These are phyloP conservation scores for Verticillium nubilum DNA, from an alignment of 2,329 filamentous ascomycete genomes.

Conservation along the genomic window DNA sequence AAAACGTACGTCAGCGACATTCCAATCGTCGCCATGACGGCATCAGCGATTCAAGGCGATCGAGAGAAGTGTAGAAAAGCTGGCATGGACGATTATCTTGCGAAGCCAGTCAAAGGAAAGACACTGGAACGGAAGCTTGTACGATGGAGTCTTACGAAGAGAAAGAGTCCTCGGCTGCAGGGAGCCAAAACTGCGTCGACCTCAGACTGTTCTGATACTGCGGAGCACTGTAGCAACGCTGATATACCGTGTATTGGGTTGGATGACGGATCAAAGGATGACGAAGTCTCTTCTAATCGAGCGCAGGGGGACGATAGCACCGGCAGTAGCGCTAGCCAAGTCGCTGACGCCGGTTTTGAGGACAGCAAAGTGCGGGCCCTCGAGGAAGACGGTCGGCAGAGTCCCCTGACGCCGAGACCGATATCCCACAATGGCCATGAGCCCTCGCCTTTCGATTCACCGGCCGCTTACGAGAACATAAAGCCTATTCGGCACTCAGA, in stretches of 20 bases:
- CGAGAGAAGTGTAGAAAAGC: constrained; percentile 66
- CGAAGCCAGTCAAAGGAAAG: constrained; percentile 67
- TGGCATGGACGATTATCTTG: constrained; percentile 72
- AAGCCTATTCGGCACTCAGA: constrained; percentile 27
- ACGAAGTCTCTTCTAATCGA: neutral
- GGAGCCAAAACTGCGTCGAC: constrained; percentile 18
- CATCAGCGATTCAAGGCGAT: constrained; percentile 72
- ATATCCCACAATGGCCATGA: constrained; percentile 31
- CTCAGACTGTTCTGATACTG: constrained; percentile 41
- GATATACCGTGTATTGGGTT: constrained; percentile 28
- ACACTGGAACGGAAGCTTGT: constrained; percentile 66
- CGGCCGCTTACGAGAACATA: constrained; percentile 23
- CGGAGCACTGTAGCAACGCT: constrained; percentile 35
- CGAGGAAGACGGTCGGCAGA: constrained; percentile 10
- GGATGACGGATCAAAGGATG: neutral
- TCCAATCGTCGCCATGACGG: constrained; percentile 78
- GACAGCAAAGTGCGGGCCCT: neutral
- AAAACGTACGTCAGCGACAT: constrained; percentile 53
- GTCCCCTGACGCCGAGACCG: constrained; percentile 34
- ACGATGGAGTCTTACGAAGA: constrained; percentile 51
- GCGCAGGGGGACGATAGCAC: neutral
- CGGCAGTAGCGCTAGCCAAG: neutral
- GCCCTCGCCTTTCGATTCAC: constrained; percentile 34
- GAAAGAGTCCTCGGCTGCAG: constrained; percentile 12
- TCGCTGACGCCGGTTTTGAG: neutral